A percentile compares a stretch with the other conserved stretches of the same genome.
Conservation (phyloP, 2,329 filamentous ascomycete species). For the Didymella pinodella region DNA sequence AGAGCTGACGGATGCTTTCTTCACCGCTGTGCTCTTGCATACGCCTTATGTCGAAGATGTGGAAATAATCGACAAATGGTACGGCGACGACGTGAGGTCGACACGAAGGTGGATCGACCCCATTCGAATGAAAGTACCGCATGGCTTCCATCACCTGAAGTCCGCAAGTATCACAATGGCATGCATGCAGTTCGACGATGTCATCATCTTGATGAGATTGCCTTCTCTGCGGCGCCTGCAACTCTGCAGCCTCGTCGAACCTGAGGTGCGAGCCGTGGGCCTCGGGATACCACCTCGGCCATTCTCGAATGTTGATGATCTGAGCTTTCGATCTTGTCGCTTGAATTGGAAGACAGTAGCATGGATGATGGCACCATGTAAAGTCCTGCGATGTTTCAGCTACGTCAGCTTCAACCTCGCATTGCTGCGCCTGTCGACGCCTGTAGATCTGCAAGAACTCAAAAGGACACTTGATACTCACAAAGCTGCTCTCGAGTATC, state of each 20-base stretch:
- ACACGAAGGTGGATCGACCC: constrained; percentile 16
- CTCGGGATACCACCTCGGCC: constrained; percentile 9
- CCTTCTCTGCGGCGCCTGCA: constrained; percentile 15
- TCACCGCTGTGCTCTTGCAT: constrained; percentile 11
- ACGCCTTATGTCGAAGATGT: constrained; percentile 7
- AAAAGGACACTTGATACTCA: constrained; percentile 6
- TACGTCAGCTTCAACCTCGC: constrained; percentile 21
- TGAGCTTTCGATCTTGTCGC: constrained; percentile 16
- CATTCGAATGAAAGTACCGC: constrained; percentile 14
- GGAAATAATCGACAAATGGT: constrained; percentile 20
- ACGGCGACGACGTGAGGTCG: constrained; percentile 15
- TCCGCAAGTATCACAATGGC: constrained; percentile 19
- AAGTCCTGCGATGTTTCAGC: constrained; percentile 10
- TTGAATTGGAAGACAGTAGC: constrained; percentile 18
- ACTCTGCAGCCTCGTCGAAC: constrained; percentile 18
- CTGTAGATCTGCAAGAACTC: constrained; percentile 11
- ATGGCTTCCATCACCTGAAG: constrained; percentile 9
- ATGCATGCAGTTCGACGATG: constrained; percentile 20
- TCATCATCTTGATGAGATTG: constrained; percentile 15
- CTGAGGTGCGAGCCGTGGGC: constrained; percentile 10
- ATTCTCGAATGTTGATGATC: constrained; percentile 14
- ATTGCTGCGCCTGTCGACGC: constrained; percentile 11
- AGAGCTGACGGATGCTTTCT: constrained; percentile 13
- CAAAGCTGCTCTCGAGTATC: neutral
- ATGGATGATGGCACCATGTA: constrained; percentile 21